Evolutionary conservation across 495 filamentous ascomycete species (phyloP).

Genomic region (Pseudotulostoma volvatum): DNA sequence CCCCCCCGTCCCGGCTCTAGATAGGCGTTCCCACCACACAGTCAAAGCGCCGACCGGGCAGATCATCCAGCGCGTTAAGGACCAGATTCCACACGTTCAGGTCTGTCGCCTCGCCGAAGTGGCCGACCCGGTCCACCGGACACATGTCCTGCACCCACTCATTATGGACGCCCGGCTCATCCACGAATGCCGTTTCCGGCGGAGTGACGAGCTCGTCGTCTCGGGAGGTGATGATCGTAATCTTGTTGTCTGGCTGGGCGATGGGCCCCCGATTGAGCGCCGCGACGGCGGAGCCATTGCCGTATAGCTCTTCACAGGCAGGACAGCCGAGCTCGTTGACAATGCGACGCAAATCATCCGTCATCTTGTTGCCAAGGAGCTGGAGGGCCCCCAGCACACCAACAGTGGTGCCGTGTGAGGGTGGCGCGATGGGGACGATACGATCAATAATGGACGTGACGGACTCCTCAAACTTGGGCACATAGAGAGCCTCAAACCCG

Average conservation of each 20-base stretch:
- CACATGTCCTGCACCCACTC: conserved; percentile 32
- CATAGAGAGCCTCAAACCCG: conserved; percentile 34
- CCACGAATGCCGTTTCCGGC: conserved; percentile 22
- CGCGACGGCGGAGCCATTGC: conserved; percentile 21
- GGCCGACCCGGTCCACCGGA: conserved; percentile 30
- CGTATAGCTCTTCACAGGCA: conserved; percentile 30
- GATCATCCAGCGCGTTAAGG: conserved; percentile 33
- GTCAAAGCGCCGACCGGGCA: too few relatives aligned
- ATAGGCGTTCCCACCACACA: too few relatives aligned
- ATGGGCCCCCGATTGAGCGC: conserved; percentile 31
- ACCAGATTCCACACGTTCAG: conserved; percentile 38
- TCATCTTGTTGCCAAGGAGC: conserved; percentile 20
- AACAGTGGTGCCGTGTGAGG: conserved; percentile 33
- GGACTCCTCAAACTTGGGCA: conserved; percentile 32
- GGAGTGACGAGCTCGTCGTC: conserved; percentile 35
- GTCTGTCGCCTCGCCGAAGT: conserved; percentile 38
- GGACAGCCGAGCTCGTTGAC: conserved; percentile 20
- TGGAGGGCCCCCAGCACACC: conserved; percentile 24
- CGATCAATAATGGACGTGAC: conserved; percentile 28
- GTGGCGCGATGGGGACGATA: conserved; percentile 33
- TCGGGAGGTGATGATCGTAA: conserved; percentile 34
- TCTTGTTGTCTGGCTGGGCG: conserved; percentile 28
- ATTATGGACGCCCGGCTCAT: conserved; percentile 31
- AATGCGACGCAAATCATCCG: conserved; percentile 15
- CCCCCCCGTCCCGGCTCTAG: too few relatives aligned